These are phyloP conservation scores for Tillandsia fasciculata DNA, from an alignment of 176 grass and related monocot genomes.

Conservation along the genomic window DNA sequence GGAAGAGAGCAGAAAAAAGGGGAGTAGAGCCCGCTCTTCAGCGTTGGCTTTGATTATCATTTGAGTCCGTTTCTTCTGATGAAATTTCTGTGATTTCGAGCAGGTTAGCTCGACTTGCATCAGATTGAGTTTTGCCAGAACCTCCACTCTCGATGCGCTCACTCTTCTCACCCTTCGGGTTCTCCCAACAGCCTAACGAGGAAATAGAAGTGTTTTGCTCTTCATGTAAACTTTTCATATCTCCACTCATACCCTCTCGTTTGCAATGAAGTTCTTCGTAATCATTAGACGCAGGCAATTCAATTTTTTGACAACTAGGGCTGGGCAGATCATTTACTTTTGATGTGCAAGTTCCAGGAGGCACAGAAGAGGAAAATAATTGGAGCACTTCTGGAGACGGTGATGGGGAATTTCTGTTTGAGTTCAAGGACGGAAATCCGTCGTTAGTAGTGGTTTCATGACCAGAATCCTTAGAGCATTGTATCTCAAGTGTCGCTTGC, in stretches of 20 bases:
- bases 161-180: slow-evolving; percentile 13
- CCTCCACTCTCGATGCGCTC: slow-evolving; percentile 16
- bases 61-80: slow-evolving; percentile 28
- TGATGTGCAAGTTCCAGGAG: slow-evolving; percentile 9
- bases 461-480: slow-evolving; percentile 18
- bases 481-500: slow-evolving; percentile 20
- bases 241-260: not conserved
- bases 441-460: slow-evolving; percentile 15
- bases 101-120: slow-evolving; percentile 7
- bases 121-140: slow-evolving; percentile 12
- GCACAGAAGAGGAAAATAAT: slow-evolving; percentile 8
- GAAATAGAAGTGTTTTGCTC: not conserved
- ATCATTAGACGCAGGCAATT: slow-evolving; percentile 1
- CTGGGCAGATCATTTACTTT: slow-evolving; percentile 18
- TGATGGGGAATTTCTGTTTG: slow-evolving; percentile 39
- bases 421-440: slow-evolving; percentile 22
- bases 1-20: slow-evolving; percentile 35
- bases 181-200: slow-evolving; percentile 7
- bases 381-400: slow-evolving; percentile 26
- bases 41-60: slow-evolving; percentile 25
- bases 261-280: slow-evolving; percentile 20
- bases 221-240: not conserved
- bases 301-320: slow-evolving; percentile 19
- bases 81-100: slow-evolving; percentile 12
- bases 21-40: slow-evolving; percentile 10